Evolutionary conservation across 2,329 filamentous ascomycete genomes (phyloP).

Genomic region (Lecanosticta acicola): DNA sequence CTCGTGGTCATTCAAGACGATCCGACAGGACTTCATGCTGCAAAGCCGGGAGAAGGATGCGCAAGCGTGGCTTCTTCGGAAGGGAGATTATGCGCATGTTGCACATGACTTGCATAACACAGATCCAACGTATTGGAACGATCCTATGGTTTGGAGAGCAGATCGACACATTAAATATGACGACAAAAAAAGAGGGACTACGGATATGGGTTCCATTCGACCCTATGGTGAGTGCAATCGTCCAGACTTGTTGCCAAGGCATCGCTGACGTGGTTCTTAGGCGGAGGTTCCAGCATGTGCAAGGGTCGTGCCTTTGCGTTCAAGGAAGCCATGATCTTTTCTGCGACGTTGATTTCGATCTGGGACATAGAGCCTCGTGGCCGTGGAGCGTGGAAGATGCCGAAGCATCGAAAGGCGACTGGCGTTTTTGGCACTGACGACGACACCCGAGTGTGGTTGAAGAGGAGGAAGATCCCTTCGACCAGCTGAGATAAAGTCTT

Average conservation of each 20-base stretch:
- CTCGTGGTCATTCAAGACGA: conserved; percentile 33
- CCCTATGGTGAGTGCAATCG: conserved; percentile 36
- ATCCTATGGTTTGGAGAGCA: conserved; percentile 29
- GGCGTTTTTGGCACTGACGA: conserved; percentile 47
- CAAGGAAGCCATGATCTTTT: conserved; percentile 46
- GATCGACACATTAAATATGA: conserved; percentile 34
- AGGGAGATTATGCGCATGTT: conserved; percentile 34
- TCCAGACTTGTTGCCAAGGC: neutral
- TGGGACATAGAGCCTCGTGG: conserved; percentile 51
- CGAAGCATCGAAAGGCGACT: conserved; percentile 44
- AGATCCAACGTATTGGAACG: conserved; percentile 31
- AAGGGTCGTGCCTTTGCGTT: conserved; percentile 49
- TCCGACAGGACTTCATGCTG: conserved; percentile 34
- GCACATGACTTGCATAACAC: conserved; percentile 36
- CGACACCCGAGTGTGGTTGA: conserved; percentile 52
- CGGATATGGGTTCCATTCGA: conserved; percentile 41
- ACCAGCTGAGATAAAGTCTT: conserved; percentile 7
- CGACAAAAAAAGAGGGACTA: conserved; percentile 22
- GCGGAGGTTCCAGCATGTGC: conserved; percentile 45
- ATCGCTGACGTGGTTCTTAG: conserved; percentile 21
- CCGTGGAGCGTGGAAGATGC: conserved; percentile 47
- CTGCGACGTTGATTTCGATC: conserved; percentile 48
- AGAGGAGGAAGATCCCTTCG: conserved; percentile 17
- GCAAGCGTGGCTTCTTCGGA: conserved; percentile 28
- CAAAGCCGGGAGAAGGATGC: conserved; percentile 33